phyloP scores from a whole-genome alignment of 2,329 filamentous ascomycete genomes.

The Xylariaceae sp. region DNA sequence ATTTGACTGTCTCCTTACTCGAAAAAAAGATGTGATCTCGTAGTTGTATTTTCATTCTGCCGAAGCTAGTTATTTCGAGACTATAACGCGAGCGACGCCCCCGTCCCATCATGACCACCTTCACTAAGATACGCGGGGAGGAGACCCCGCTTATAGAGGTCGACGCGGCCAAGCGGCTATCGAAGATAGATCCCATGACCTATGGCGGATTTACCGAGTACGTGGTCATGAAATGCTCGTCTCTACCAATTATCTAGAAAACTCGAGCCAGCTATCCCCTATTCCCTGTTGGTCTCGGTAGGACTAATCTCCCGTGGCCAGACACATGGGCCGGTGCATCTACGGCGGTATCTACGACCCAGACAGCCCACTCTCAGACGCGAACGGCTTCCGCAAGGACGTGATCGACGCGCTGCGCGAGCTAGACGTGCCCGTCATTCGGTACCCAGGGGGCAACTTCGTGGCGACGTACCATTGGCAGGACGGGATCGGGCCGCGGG shows the following conservation, averaged over 20 bases:
- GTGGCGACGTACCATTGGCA: constrained; percentile 85
- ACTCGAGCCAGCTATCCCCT: not conserved
- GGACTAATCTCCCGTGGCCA: constrained; percentile 40
- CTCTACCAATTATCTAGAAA: too few species aligned
- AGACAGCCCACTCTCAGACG: constrained; percentile 72
- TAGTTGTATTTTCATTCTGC: too few species aligned
- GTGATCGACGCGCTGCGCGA: constrained; percentile 77
- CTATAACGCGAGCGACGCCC: too few species aligned
- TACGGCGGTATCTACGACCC: constrained; percentile 88
- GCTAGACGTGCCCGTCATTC: constrained; percentile 75
- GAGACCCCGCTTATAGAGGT: constrained; percentile 69
- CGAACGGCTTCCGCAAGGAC: constrained; percentile 78
- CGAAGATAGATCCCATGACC: constrained; percentile 78
- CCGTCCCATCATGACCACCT: constrained; percentile 67
- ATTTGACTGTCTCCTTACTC: not conserved
- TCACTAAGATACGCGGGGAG: constrained; percentile 68
- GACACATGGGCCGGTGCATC: constrained; percentile 88
- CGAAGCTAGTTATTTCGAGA: too few species aligned
- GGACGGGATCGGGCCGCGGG: constrained; percentile 77
- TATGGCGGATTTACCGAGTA: constrained; percentile 88
- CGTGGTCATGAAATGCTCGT: constrained; percentile 41
- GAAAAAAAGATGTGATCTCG: too few species aligned
- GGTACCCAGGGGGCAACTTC: constrained; percentile 86
- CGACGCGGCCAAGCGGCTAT: constrained; percentile 67
- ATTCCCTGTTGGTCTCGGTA: not conserved